Evolutionary conservation across 2,329 filamentous ascomycete species (phyloP), one percentile per base, ranked within the genome.

Genomic region (Mollisia scopiformis): DNA sequence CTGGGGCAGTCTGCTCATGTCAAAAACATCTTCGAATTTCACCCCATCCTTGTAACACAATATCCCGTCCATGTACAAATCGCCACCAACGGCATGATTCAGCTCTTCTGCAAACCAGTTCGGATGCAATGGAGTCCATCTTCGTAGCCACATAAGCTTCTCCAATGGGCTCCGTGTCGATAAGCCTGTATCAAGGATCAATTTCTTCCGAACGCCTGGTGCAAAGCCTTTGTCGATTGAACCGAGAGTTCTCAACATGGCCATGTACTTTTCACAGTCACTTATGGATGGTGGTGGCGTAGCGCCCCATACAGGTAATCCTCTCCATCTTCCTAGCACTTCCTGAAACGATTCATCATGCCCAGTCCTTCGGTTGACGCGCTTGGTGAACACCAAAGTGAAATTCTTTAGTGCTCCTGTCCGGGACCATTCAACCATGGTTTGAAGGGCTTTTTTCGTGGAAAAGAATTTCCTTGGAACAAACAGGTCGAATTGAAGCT

Each of bases 61-160:
- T 11, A 31, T 41, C 6, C 55, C 51, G 37, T 61, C 58, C 31
- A 58, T 53, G 57, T 52, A 62, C 28, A 62, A 28, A 28, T 59
- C 61, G 4, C 61, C 61, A 31, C 54, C 57, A 54, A 62, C 53
- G 14, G 52, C 41, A 37, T 43, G 37, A 41, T 62, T 49, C 16
- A 59, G 25, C 19, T 55, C 41, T 21, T 30, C 37, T 10, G 51
- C 41, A 25, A 55, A 54, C 37, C 31, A 41, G 21, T 13, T 6
- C 11, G 43, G 43, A 16, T 47, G 43, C 14, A 47, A 23, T 28
- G 41, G 49, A n/a, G 19, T 30, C 54, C 54, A 56, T 37, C 28
- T 13, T 11, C 28, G 23, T 21, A 33, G n/a, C 43, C 30, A 56
- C 52, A 43, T 43, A 7, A 25, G 31, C 21, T 23, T 53, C 31